Conservation (phyloP, 768 basidiomycete genomes). For the Psilocybe tampanensis region DNA sequence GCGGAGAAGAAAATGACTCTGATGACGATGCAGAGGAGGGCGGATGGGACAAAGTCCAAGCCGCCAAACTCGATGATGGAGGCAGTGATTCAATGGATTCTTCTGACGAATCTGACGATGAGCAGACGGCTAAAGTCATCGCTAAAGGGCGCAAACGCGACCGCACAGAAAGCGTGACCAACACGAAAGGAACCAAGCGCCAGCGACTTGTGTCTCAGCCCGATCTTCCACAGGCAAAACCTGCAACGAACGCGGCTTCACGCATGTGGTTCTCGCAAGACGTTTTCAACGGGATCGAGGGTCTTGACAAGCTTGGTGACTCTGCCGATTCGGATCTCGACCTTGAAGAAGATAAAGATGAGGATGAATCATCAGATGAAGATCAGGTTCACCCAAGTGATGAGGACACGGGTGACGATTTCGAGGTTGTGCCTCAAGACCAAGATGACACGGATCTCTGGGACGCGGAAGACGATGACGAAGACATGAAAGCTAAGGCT, state of each 20-base stretch:
- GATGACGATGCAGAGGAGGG: conserved; percentile 54
- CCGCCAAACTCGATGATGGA: conserved; percentile 50
- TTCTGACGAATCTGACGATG: conserved; percentile 46
- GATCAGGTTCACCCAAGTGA: conserved; percentile 4
- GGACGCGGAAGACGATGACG: conserved; percentile 79
- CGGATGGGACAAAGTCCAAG: conserved; percentile 72
- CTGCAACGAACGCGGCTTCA: conserved; percentile 51
- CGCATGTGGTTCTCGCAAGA: conserved; percentile 97
- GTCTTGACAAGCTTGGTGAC: conserved; percentile 38
- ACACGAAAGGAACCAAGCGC: conserved; percentile 47
- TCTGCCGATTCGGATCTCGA: conserved; percentile 30
- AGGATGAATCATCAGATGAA: conserved; percentile 12
- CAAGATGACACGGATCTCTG: conserved; percentile 68
- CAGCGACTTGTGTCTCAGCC: conserved; percentile 53
- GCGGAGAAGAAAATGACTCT: conserved; percentile 39
- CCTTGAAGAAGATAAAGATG: conserved; percentile 28
- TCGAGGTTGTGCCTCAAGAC: conserved; percentile 75
- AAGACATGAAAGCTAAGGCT: conserved; percentile 66
- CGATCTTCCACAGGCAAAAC: conserved; percentile 32
- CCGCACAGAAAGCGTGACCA: conserved; percentile 27
- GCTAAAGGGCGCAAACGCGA: conserved; percentile 45
- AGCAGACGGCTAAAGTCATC: conserved; percentile 14
- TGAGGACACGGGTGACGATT: conserved; percentile 65
- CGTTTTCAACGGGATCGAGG: conserved; percentile 73
- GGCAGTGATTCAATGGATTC: conserved; percentile 56